Evolutionary conservation across 495 filamentous ascomycete genomes (phyloP).

Genomic region (Thozetella sp.): DNA sequence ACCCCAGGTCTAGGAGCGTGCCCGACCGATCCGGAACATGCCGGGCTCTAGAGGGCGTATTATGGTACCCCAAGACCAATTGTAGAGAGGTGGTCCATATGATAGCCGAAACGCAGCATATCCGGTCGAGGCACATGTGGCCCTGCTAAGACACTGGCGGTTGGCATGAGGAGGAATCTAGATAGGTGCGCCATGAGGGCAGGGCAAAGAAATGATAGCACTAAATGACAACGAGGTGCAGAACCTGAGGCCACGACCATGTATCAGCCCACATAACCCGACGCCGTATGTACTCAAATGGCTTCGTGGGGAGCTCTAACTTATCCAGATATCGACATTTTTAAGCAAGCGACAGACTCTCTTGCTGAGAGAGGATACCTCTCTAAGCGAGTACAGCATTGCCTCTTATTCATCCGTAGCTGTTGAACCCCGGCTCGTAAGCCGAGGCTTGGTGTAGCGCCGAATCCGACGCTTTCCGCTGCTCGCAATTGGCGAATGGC

Average conservation of each 20-base stretch:
- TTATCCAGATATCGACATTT: slow-evolving; percentile 5
- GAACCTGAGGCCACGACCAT: too few relatives aligned
- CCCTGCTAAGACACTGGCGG: slow-evolving; percentile 13
- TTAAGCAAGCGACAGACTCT: background rate
- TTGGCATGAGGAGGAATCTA: background rate
- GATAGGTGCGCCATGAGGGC: too few relatives aligned
- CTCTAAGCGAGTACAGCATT: background rate
- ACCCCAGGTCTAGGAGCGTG: slow-evolving; percentile 60
- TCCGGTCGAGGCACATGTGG: slow-evolving; percentile 52
- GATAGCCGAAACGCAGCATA: slow-evolving; percentile 67
- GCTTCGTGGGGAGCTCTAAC: background rate
- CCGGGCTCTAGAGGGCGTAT: slow-evolving; percentile 3
- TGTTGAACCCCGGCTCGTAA: too few relatives aligned
- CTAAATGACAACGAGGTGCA: too few relatives aligned
- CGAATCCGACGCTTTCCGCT: background rate
- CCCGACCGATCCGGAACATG: slow-evolving; percentile 14
- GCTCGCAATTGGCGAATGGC: background rate
- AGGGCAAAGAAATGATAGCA: too few relatives aligned
- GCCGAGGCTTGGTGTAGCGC: background rate
- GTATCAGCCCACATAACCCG: too few relatives aligned
- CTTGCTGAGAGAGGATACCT: too few relatives aligned
- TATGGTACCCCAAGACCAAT: slow-evolving; percentile 57
- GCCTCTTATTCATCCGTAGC: too few relatives aligned
- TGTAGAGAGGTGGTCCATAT: slow-evolving; percentile 58
- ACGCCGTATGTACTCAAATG: too few relatives aligned